These are phyloP conservation scores for Paramecium sonneborni DNA, from an alignment of 73 alveolate genomes.

Conservation along the genomic window DNA sequence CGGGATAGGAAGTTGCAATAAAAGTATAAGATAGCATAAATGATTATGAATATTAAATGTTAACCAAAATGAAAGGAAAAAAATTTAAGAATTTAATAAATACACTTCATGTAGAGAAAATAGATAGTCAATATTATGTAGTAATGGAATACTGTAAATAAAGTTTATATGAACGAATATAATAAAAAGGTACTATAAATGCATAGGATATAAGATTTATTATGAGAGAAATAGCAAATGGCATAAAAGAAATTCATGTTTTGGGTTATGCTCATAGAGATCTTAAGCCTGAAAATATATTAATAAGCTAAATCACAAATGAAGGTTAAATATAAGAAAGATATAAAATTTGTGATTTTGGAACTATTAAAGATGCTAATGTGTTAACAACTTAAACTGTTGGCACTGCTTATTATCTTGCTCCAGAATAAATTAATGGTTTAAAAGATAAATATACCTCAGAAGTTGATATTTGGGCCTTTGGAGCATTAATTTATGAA, in stretches of 20 bases:
- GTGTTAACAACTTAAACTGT: neutral
- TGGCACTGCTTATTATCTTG: neutral
- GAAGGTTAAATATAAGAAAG: neutral
- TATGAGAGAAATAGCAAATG: conserved; percentile 21
- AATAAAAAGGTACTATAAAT: neutral
- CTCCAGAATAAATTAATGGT: conserved; percentile 3
- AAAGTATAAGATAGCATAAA: neutral
- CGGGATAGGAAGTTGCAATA: neutral
- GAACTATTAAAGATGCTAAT: neutral
- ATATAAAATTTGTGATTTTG: conserved; percentile 36
- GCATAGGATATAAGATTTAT: neutral
- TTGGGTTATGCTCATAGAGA: conserved; percentile 56
- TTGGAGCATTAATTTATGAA: conserved; percentile 26
- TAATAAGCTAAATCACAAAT: neutral
- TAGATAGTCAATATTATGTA: neutral
- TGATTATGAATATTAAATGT: neutral
- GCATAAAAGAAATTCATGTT: conserved; percentile 23
- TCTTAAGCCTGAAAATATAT: conserved; percentile 67
- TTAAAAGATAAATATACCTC: neutral
- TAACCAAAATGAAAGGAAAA: neutral
- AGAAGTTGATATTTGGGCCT: conserved; percentile 38
- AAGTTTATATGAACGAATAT: neutral
- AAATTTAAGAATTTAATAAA: neutral
- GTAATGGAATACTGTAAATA: conserved; percentile 25
- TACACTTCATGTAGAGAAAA: neutral